A percentile compares a stretch with the other conserved stretches of the same genome.
These are phyloP conservation scores for Lactarius hatsudake DNA, from an alignment of 768 basidiomycete genomes.

Conservation along the genomic window DNA sequence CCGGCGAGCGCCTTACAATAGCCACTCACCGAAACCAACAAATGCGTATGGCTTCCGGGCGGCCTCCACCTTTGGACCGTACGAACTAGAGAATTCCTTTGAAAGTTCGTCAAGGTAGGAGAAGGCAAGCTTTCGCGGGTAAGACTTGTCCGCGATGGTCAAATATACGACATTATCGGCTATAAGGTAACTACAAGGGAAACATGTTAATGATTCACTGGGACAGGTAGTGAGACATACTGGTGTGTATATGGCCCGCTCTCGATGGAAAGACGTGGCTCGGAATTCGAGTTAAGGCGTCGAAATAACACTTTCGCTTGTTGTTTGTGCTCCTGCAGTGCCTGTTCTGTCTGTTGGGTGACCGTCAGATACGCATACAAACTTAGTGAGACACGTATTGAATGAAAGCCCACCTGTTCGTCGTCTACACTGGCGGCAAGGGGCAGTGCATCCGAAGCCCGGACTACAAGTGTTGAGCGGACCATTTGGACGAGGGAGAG, in stretches of 20 bases:
- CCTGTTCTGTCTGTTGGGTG: constrained; percentile 75
- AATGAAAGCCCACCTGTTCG: constrained; percentile 65
- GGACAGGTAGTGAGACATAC: constrained; percentile 47
- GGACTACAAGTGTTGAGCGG: constrained; percentile 79
- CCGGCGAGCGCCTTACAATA: neutral
- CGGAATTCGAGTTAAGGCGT: constrained; percentile 89
- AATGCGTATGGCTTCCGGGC: constrained; percentile 98
- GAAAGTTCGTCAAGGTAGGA: constrained; percentile 96
- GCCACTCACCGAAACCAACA: constrained; percentile 85
- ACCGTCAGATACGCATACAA: constrained; percentile 2
- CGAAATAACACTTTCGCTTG: constrained; percentile 97
- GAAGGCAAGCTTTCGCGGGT: constrained; percentile 95
- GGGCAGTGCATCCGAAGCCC: constrained; percentile 84
- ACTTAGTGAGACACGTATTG: neutral
- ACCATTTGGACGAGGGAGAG: constrained; percentile 53
- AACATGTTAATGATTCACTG: neutral
- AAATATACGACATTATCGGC: constrained; percentile 92
- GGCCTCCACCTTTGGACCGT: constrained; percentile 89
- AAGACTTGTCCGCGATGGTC: constrained; percentile 94
- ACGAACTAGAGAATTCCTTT: constrained; percentile 91
- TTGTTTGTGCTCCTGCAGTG: constrained; percentile 96
- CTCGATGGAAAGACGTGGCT: constrained; percentile 96
- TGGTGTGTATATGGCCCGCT: constrained; percentile 94
- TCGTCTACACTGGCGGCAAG: constrained; percentile 96
- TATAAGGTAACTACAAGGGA: constrained; percentile 79